These are phyloP conservation scores for Triticum turgidum DNA, from an alignment of 176 grass and related monocot genomes.

Conservation along the genomic window DNA sequence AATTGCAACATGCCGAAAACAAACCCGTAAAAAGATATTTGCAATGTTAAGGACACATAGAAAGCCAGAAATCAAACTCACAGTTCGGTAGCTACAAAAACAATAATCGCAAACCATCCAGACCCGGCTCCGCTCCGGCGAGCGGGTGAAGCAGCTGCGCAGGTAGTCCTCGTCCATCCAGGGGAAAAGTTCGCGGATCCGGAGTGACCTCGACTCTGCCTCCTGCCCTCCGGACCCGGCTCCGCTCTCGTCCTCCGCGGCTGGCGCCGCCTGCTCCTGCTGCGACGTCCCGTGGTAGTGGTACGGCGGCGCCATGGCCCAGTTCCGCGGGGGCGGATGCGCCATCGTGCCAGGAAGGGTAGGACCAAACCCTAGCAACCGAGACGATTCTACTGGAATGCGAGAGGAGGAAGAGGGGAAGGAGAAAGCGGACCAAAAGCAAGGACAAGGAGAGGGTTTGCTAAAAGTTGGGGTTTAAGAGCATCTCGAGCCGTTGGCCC, in stretches of 20 bases:
- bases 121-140: background rate
- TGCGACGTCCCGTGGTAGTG: background rate
- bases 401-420: background rate
- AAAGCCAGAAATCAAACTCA: background rate
- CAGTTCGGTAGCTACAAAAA: background rate
- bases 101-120: background rate
- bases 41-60: background rate
- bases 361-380: background rate
- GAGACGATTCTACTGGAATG: background rate
- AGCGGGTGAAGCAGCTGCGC: slow-evolving; percentile 23
- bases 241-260: background rate
- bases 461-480: slow-evolving; percentile 3
- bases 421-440: background rate
- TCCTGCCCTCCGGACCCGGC: background rate
- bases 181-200: slow-evolving; percentile 38
- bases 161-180: slow-evolving; percentile 64
- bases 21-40: background rate
- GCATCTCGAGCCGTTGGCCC: too few relatives aligned
- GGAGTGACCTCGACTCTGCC: slow-evolving; percentile 7
- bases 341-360: background rate
- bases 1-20: background rate
- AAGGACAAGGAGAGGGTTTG: background rate
- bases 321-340: background rate
- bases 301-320: slow-evolving; percentile 2
- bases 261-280: background rate